Evolutionary conservation across 169 alveolate species (phyloP), one percentile per base, ranked within the genome.

Genomic region (Eimeria maxima): DNA sequence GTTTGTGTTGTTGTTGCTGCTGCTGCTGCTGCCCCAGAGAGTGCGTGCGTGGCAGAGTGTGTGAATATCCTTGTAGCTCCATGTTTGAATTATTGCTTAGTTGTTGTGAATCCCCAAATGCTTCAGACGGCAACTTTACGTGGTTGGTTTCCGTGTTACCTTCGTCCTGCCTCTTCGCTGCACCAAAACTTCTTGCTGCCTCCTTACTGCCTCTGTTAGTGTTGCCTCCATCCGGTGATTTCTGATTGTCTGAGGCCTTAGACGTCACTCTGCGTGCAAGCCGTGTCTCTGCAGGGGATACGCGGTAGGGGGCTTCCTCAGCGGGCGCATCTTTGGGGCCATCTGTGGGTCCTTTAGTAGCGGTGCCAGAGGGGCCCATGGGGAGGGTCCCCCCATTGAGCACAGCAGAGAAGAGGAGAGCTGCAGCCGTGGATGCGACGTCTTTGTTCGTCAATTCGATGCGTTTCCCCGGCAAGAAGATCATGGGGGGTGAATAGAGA

Each of bases 401-500:
- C 73, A 93, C 63, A 16, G 83, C 96, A 42, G 71, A 47, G 44
- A 93, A 93, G 87, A 93, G 96, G 55, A 42, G 50, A 7, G 53
- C 92, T 10, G 96, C 96, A 27, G 87, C 96, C 11, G 42, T 69
- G 20, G 63, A 14, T 20, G 96, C 96, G 16, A 81, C 63, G 2
- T 86, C 84, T 53, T 93, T 93, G 87, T 78, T 69, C 4, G 67
- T 80, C 87, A 93, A 45, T 27, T 78, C 96, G 10, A 93, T n/a
- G 29, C 93, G 92, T 78, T 76, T 45, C 22, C 90, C 86, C 0
- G 74, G 55, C 53, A 93, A n/a, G 24, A 93, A 93, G 3, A 93
- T 42, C 27, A 78, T 50, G 55, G 96, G 93, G n/a, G 96, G 93
- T 76, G 65, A 93, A 83, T 93, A 90, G 45, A 69, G 63, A 16